A percentile compares a stretch with the other conserved stretches of the same genome.
Conservation (phyloP, 163 green algal genomes). For the Chlamydomonas reinhardtii region DNA sequence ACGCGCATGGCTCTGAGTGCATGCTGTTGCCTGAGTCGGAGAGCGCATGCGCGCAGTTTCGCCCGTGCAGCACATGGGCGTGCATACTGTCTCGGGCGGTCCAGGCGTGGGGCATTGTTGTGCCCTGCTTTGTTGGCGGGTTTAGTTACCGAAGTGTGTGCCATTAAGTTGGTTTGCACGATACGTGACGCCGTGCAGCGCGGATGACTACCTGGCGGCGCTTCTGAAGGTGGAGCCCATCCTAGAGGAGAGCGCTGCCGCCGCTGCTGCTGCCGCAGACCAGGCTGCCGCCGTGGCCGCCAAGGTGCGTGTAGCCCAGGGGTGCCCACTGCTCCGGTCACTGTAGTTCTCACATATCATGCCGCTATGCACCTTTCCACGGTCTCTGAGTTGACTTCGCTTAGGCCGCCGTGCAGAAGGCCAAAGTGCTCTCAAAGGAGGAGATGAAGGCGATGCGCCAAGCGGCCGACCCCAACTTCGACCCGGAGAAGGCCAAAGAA, state of each 20-base stretch:
- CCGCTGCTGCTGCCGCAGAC: conserved; percentile 64
- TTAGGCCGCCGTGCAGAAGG: conserved; percentile 70
- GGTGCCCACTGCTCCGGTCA: no score
- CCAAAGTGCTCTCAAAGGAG: conserved; percentile 72
- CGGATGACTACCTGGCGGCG: conserved; percentile 73
- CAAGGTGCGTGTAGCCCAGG: conserved; percentile 54
- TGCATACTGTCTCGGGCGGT: neutral
- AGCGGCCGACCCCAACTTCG: conserved; percentile 84
- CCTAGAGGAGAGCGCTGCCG: conserved; percentile 69
- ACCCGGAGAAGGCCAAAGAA: conserved; percentile 42
- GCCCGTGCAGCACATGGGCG: neutral
- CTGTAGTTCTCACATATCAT: no score
- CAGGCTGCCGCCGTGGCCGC: conserved; percentile 60
- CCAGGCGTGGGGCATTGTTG: no score
- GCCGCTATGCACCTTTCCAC: neutral
- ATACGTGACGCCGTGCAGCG: conserved; percentile 46
- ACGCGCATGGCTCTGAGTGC: no score
- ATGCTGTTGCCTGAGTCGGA: no score
- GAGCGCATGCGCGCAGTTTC: no score
- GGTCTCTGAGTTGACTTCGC: no score
- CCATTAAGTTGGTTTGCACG: no score
- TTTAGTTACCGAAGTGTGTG: no score
- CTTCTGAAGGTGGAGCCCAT: conserved; percentile 76
- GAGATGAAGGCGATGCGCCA: conserved; percentile 76
- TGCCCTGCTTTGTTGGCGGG: no score